A percentile compares a stretch with the other conserved stretches of the same genome.
Conservation (phyloP, 257 asterid genomes). For the Dorcoceras hygrometricum region DNA sequence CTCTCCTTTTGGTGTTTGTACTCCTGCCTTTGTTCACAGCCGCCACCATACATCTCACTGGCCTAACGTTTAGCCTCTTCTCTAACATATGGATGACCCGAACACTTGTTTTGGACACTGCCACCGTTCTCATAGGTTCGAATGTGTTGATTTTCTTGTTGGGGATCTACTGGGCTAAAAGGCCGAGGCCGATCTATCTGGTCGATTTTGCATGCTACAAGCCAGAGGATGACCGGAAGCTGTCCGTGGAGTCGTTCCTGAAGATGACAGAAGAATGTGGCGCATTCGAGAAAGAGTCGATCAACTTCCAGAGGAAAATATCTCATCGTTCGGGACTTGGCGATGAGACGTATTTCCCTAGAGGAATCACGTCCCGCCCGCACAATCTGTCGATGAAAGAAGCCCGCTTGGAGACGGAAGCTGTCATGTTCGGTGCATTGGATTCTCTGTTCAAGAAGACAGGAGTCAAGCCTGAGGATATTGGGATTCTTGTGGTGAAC, state of each 20-base stretch:
- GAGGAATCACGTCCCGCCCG: slow-evolving; percentile 43
- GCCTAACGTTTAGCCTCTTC: slow-evolving; percentile 30
- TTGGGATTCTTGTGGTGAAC: slow-evolving; percentile 55
- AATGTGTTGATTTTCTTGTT: slow-evolving; percentile 32
- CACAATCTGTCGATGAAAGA: slow-evolving; percentile 41
- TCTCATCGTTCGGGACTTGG: slow-evolving; percentile 53
- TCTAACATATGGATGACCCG: slow-evolving; percentile 31
- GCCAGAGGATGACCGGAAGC: slow-evolving; percentile 37
- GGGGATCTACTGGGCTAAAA: slow-evolving; percentile 54
- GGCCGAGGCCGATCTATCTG: slow-evolving; percentile 38
- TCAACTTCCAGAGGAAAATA: slow-evolving; percentile 44
- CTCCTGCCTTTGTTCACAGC: slow-evolving; percentile 37
- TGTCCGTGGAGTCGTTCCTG: slow-evolving; percentile 39
- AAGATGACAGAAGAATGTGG: slow-evolving; percentile 41
- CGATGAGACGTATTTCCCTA: slow-evolving; percentile 47
- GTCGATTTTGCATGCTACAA: slow-evolving; percentile 61
- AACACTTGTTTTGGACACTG: slow-evolving; percentile 36
- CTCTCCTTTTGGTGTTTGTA: slow-evolving; percentile 27
- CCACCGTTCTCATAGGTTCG: slow-evolving; percentile 34
- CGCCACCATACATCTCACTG: slow-evolving; percentile 33
- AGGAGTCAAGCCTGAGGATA: slow-evolving; percentile 30
- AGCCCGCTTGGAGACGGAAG: slow-evolving; percentile 48
- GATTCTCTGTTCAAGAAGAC: slow-evolving; percentile 40
- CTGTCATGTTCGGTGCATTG: slow-evolving; percentile 57
- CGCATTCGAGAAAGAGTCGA: slow-evolving; percentile 33